Percentiles rank a stretch among this genome's conserved stretches.
Conservation (phyloP, 768 basidiomycete species). For the Mycena galopus region DNA sequence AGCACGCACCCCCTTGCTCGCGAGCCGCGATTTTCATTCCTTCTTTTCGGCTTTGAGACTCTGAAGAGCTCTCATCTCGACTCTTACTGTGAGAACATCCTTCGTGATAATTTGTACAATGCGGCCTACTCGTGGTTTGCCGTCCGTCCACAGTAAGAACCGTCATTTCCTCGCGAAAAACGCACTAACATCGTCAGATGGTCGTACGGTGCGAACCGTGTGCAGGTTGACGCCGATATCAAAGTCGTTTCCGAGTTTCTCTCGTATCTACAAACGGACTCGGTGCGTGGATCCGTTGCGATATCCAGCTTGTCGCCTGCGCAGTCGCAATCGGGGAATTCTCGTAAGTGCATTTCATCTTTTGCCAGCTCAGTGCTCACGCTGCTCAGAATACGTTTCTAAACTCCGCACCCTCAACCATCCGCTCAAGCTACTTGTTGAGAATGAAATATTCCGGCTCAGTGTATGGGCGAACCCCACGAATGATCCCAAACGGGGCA, state of each 20-base stretch:
- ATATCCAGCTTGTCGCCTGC: slow-evolving; percentile 74
- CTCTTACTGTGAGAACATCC: slow-evolving; percentile 78
- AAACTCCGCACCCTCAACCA: slow-evolving; percentile 77
- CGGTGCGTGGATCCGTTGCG: slow-evolving; percentile 66
- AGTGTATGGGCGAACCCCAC: slow-evolving; percentile 92
- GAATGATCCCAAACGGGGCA: slow-evolving; percentile 78
- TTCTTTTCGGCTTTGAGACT: slow-evolving; percentile 94
- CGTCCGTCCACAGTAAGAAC: slow-evolving; percentile 88
- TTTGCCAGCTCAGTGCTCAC: background rate
- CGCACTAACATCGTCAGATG: slow-evolving; percentile 67
- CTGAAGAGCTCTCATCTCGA: slow-evolving; percentile 91
- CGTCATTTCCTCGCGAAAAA: background rate
- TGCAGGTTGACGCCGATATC: slow-evolving; percentile 91
- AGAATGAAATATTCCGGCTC: slow-evolving; percentile 90
- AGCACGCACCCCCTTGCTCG: slow-evolving; percentile 95
- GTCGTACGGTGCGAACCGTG: slow-evolving; percentile 95
- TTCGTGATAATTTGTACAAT: slow-evolving; percentile 82
- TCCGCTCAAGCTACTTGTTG: slow-evolving; percentile 86
- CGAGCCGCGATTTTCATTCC: slow-evolving; percentile 90
- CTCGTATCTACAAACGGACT: slow-evolving; percentile 80
- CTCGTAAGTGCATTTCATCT: slow-evolving; percentile 50
- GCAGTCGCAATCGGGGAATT: slow-evolving; percentile 57
- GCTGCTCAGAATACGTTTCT: slow-evolving; percentile 63
- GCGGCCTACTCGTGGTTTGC: slow-evolving; percentile 94
- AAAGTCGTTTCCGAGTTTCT: slow-evolving; percentile 89